Percentiles rank a stretch among this genome's conserved stretches.
Evolutionary conservation across 83 land plant genomes (phyloP).

Genomic region (Picea abies): DNA sequence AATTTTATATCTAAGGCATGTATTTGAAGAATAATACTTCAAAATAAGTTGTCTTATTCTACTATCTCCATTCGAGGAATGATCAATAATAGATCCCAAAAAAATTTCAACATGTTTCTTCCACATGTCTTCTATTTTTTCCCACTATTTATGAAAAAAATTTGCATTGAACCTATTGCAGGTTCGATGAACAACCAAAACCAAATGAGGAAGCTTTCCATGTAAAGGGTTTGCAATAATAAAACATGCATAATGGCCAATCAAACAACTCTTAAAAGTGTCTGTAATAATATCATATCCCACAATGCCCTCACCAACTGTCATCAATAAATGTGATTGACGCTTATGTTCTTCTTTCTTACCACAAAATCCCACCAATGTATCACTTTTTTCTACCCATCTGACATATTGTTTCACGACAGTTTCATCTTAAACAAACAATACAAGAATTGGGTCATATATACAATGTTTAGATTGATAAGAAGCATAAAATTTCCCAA

Average conservation of each 20-base stretch:
- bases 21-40: not conserved
- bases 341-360: not conserved
- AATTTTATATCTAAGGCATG: not conserved
- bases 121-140: no score
- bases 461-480: not conserved
- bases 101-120: not conserved
- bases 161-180: no score
- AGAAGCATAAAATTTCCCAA: not conserved
- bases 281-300: not conserved
- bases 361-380: not conserved
- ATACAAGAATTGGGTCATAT: not conserved
- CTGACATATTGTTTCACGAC: not conserved
- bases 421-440: not conserved
- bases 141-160: no score
- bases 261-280: not conserved
- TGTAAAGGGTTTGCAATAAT: no score
- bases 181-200: no score
- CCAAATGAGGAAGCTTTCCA: no score
- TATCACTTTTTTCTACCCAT: not conserved
- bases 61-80: not conserved
- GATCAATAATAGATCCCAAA: not conserved
- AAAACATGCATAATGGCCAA: not conserved
- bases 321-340: not conserved
- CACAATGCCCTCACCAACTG: not conserved
- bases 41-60: no score